Conservation (phyloP, 805 yeast species). For the Candida koratica region DNA sequence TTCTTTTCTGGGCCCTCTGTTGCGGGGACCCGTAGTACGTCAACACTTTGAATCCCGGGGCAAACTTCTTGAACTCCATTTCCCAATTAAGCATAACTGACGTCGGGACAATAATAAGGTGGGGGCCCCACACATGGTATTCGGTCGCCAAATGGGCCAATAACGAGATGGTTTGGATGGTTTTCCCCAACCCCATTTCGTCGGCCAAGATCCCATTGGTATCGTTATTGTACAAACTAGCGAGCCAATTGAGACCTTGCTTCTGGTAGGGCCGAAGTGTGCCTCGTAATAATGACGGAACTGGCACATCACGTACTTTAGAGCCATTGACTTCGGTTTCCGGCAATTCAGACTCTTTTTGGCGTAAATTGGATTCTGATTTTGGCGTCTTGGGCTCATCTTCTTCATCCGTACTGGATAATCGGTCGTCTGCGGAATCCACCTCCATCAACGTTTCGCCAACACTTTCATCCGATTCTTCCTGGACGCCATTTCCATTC, state of each 20-base stretch:
- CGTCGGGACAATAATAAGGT: conserved; percentile 93
- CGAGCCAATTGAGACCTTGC: conserved; percentile 96
- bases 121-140: conserved; percentile 97
- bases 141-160: conserved; percentile 88
- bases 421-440: conserved; percentile 19
- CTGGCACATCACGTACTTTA: conserved; percentile 60
- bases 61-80: conserved; percentile 97
- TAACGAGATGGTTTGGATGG: conserved; percentile 90
- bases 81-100: conserved; percentile 98
- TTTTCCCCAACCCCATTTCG: conserved; percentile 98
- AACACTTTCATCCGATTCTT: conserved; percentile 19
- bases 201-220: conserved; percentile 98
- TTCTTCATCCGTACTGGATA: conserved; percentile 23
- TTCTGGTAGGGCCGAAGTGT: conserved; percentile 86
- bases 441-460: conserved; percentile 12
- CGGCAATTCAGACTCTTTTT: conserved; percentile 13
- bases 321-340: conserved; percentile 37
- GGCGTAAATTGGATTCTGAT: conserved; percentile 9
- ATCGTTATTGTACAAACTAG: conserved; percentile 83
- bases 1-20: conserved; percentile 90
- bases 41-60: conserved; percentile 94
- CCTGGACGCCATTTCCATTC: conserved; percentile 13
- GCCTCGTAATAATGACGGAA: conserved; percentile 77
- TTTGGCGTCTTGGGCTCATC: conserved; percentile 34
- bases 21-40: conserved; percentile 97